Conservation (phyloP, 2,329 filamentous ascomycete genomes). For the Phaeomoniella chlamydospora region DNA sequence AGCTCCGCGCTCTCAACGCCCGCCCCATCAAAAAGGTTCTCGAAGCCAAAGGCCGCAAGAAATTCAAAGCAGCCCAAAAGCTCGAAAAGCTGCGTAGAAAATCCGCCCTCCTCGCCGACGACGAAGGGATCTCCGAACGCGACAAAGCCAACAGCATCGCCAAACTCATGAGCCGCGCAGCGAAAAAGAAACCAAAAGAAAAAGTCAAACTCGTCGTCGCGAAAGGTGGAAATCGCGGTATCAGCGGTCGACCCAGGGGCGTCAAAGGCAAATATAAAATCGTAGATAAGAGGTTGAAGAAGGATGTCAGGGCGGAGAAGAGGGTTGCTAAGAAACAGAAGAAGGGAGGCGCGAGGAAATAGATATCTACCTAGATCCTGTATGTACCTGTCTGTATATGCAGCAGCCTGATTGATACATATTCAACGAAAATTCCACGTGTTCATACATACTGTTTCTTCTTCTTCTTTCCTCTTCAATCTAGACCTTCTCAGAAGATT, state of each 20-base stretch:
- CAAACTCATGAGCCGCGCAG: slow-evolving; percentile 66
- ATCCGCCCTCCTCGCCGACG: slow-evolving; percentile 73
- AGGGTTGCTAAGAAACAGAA: slow-evolving; percentile 61
- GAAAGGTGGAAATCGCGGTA: slow-evolving; percentile 66
- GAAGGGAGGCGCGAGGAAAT: slow-evolving; percentile 8
- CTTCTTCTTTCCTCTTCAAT: no score
- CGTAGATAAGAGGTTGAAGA: slow-evolving; percentile 90
- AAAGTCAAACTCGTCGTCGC: slow-evolving; percentile 83
- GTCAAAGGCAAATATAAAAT: slow-evolving; percentile 97
- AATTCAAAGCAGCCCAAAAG: slow-evolving; percentile 80
- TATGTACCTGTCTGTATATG: no score
- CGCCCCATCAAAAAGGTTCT: slow-evolving; percentile 98
- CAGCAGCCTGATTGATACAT: no score
- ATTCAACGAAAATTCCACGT: background rate
- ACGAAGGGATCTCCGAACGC: slow-evolving; percentile 86
- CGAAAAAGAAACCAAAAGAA: slow-evolving; percentile 72
- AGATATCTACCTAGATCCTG: background rate
- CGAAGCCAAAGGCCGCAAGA: slow-evolving; percentile 92
- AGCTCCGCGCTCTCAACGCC: slow-evolving; percentile 80
- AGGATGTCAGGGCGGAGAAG: slow-evolving; percentile 84
- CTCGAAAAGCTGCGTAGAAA: slow-evolving; percentile 97
- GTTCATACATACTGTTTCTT: no score
- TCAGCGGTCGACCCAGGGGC: slow-evolving; percentile 73
- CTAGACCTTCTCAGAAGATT: no score
- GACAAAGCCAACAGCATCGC: slow-evolving; percentile 82